Conservation (phyloP, 495 filamentous ascomycete genomes). For the Glarea lozoyensis region DNA sequence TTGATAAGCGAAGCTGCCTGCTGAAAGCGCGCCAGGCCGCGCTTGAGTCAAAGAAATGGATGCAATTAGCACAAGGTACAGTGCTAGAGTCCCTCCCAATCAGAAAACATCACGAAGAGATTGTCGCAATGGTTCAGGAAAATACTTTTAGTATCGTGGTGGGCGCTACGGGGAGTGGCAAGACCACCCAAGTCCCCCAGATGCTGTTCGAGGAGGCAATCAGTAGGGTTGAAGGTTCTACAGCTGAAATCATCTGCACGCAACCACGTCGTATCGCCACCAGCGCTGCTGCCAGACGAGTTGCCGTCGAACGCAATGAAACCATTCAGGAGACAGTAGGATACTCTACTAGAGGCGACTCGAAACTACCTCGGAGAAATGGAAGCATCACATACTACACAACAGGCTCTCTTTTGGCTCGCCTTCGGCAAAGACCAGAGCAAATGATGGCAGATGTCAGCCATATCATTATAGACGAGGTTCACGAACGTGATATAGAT, state of each 20-base stretch:
- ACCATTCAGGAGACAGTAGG: constrained; percentile 74
- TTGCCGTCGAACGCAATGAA: constrained; percentile 81
- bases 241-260: constrained; percentile 72
- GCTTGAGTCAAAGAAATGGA: too few relatives aligned
- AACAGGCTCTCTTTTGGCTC: constrained; percentile 91
- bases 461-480: constrained; percentile 85
- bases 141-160: constrained; percentile 74
- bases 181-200: constrained; percentile 92
- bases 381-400: constrained; percentile 83
- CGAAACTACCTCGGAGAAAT: constrained; percentile 50
- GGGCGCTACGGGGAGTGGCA: constrained; percentile 90
- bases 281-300: constrained; percentile 74
- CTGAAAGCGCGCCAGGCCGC: too few relatives aligned
- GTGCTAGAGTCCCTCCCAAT: constrained; percentile 65
- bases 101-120: constrained; percentile 60
- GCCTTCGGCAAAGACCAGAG: constrained; percentile 74
- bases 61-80: too few relatives aligned
- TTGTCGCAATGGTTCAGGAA: constrained; percentile 52
- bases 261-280: constrained; percentile 89
- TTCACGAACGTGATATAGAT: constrained; percentile 88
- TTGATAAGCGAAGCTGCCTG: too few relatives aligned
- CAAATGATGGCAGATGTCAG: constrained; percentile 75
- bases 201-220: constrained; percentile 61
- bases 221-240: constrained; percentile 32
- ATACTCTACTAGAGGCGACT: constrained; percentile 87